Conservation (phyloP, 129 eudicot species). For the Helichrysum umbraculigerum region DNA sequence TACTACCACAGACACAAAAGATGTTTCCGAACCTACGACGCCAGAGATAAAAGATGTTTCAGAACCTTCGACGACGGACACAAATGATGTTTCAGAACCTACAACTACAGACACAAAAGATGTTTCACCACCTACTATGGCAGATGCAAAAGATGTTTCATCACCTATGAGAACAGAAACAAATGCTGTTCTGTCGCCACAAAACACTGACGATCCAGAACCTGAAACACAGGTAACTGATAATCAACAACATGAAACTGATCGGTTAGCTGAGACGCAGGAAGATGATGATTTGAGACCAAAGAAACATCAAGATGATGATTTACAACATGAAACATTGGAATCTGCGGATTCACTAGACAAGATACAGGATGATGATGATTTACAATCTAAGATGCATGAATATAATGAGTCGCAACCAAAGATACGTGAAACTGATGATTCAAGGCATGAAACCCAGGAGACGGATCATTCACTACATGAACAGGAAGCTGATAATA, state of each 20-base stretch:
- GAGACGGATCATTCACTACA: background rate
- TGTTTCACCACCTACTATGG: no score
- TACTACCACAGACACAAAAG: background rate
- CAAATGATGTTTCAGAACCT: background rate
- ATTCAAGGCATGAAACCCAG: background rate
- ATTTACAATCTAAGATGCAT: no score
- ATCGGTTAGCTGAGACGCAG: background rate
- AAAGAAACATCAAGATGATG: background rate
- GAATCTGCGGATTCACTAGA: slow-evolving; percentile 5
- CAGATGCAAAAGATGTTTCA: no score
- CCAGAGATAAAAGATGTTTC: background rate
- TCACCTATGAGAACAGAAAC: background rate
- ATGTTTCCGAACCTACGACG: background rate
- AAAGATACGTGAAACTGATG: background rate
- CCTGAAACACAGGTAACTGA: background rate
- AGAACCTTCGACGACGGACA: background rate
- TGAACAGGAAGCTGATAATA: slow-evolving; percentile 6
- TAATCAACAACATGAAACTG: background rate
- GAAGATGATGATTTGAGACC: background rate
- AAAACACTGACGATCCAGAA: background rate
- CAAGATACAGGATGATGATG: background rate
- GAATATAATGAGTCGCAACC: background rate
- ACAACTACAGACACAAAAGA: background rate
- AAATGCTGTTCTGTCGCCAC: background rate
- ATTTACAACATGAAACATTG: background rate